Evolutionary conservation across 371 early-diverging fungal species (phyloP).

Genomic region (Dinochytrium kinnereticum): DNA sequence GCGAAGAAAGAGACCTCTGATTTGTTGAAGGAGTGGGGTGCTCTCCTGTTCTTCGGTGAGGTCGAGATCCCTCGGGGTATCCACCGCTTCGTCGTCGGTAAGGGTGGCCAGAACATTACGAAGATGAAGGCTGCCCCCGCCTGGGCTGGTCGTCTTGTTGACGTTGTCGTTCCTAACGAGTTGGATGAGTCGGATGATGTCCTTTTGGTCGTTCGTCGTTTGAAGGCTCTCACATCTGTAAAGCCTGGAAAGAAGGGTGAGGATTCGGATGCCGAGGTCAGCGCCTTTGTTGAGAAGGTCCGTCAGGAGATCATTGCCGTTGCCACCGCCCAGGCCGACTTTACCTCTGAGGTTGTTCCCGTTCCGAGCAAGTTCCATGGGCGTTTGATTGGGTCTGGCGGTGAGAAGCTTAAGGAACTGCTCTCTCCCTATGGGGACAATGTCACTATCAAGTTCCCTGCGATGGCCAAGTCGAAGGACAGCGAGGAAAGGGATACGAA

Average conservation of each 20-base stretch:
- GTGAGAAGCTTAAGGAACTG: conserved; percentile 69
- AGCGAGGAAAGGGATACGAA: conserved; percentile 23
- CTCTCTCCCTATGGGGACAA: conserved; percentile 63
- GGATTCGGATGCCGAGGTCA: conserved; percentile 51
- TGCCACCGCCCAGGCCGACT: conserved; percentile 61
- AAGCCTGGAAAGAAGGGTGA: conserved; percentile 49
- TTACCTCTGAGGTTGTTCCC: conserved; percentile 61
- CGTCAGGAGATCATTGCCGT: conserved; percentile 66
- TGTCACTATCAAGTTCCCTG: conserved; percentile 75
- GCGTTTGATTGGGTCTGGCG: conserved; percentile 74
- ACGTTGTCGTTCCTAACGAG: conserved; percentile 74
- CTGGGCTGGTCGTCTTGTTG: conserved; percentile 56
- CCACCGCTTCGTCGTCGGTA: conserved; percentile 79
- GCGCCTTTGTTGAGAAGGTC: conserved; percentile 63
- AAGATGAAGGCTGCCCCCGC: conserved; percentile 47
- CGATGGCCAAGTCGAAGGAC: conserved; percentile 51
- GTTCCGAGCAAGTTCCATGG: conserved; percentile 80
- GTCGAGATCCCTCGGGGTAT: conserved; percentile 80
- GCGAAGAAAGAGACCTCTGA: conserved; percentile 37
- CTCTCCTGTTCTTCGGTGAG: conserved; percentile 61
- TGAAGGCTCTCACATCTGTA: conserved; percentile 18
- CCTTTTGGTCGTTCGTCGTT: conserved; percentile 67
- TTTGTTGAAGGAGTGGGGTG: conserved; percentile 41
- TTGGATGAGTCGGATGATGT: conserved; percentile 66
- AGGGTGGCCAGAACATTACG: conserved; percentile 74